Base-by-base conservation (phyloP, 106 monocot genomes). In the Ottelia alismoides region DNA sequence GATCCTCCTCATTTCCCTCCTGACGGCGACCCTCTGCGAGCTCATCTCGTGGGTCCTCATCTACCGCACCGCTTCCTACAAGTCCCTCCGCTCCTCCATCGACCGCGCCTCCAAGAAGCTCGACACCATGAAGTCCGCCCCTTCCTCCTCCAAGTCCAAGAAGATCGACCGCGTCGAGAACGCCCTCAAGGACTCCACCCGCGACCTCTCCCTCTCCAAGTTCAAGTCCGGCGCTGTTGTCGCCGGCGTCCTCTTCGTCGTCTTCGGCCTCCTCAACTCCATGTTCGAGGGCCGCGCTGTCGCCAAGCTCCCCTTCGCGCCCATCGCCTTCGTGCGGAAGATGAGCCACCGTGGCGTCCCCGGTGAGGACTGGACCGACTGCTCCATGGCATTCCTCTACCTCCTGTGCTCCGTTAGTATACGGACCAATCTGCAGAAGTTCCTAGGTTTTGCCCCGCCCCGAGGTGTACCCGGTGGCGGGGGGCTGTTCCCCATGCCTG, bases 221-320 rank as follows among this genome's bases (percentile, higher is more conserved):
- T 91, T 99, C 75, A 99, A 99, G 67, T 90, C 90, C 23, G 98
- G 98, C 43, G 82, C 73, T 17, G 98, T 99, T 35, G 98, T 99
- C 12, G 90, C 86, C 11, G 82, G 58, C 2, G 98, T 99, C 0
- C 82, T 99, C 58, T 83, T 99, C 70, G 85, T 91, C 56, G 86
- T 99, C 40, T 99, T 90, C 67, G 90, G 90, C 22, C 72, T 99
- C 46, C 79, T 99, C 51, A 99, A 99, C 63, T 99, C 98, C 45
- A 76, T 99, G 58, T 99, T 99, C 55, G 98, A 99, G 58, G 98
- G 98, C 1, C 58, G 80, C 26, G 70, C 75, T 6, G 85, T 99
- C n/a, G 98, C 98, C 9, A 99, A 99, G 71, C 68, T 99, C 5
- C 98, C 98, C 2, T 99, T 99, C 55, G 30, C 65, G 51, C 98